A percentile compares a stretch with the other conserved stretches of the same genome.
Evolutionary conservation across 495 filamentous ascomycete species (phyloP).

Genomic region (Penicillium desertorum): DNA sequence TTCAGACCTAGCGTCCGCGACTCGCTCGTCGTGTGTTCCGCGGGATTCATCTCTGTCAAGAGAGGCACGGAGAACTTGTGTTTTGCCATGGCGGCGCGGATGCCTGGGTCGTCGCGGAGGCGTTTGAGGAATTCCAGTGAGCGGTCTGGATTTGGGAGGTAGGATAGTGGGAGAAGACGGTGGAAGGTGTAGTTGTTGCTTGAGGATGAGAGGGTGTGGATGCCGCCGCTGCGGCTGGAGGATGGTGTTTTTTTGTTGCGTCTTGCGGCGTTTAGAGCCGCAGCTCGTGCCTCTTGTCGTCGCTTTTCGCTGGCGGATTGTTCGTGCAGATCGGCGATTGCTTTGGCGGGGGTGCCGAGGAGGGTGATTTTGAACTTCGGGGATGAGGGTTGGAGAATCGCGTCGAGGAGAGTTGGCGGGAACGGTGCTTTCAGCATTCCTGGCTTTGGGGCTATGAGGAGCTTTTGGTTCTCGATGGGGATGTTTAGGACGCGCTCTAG

Average conservation of each 20-base stretch:
- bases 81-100: conserved; percentile 74
- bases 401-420: conserved; percentile 34
- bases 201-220: conserved; percentile 40
- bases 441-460: conserved; percentile 67
- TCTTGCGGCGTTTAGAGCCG: conserved; percentile 34
- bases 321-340: conserved; percentile 42
- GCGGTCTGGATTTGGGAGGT: conserved; percentile 72
- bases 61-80: conserved; percentile 85
- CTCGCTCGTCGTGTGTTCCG: conserved; percentile 75
- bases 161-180: conserved; percentile 68
- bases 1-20: conserved; percentile 85
- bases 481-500: conserved; percentile 60
- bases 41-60: conserved; percentile 93
- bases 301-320: conserved; percentile 40
- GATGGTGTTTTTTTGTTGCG: conserved; percentile 30
- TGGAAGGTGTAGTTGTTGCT: conserved; percentile 77
- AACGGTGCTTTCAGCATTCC: conserved; percentile 68
- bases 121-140: conserved; percentile 72
- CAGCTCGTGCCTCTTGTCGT: conserved; percentile 39
- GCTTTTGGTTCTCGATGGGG: conserved; percentile 68
- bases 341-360: conserved; percentile 38
- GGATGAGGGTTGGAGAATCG: conserved; percentile 47
- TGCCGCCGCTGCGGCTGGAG: conserved; percentile 41
- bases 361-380: conserved; percentile 47
- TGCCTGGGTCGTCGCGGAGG: conserved; percentile 79